phyloP scores from a whole-genome alignment of 139 green algal genomes.

The Eudorina sp. region DNA sequence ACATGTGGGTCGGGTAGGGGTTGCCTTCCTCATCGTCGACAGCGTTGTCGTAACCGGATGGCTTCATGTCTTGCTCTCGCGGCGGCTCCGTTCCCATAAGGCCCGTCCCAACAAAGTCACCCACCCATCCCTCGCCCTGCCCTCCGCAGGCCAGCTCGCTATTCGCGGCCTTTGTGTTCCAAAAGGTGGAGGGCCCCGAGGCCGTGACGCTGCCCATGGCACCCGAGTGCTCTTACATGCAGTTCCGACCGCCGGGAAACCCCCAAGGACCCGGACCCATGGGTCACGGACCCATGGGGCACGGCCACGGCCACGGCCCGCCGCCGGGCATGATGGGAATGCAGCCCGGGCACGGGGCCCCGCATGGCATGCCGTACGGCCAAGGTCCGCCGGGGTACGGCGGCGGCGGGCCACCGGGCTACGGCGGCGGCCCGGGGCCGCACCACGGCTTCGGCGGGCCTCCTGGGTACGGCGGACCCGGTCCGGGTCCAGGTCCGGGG shows the following conservation, averaged over 20 bases:
- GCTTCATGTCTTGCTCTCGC: too few species aligned
- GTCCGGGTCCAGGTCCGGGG: too few species aligned
- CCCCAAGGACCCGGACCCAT: background rate
- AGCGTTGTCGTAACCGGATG: too few species aligned
- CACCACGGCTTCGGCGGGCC: background rate
- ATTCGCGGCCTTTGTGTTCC: conserved; percentile 74
- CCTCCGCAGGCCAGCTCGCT: conserved; percentile 63
- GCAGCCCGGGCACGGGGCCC: background rate
- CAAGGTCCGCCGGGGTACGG: background rate
- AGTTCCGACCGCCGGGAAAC: background rate
- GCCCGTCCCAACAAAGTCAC: too few species aligned
- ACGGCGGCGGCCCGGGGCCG: background rate
- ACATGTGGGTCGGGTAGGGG: too few species aligned
- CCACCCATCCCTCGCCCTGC: background rate
- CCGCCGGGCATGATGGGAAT: background rate
- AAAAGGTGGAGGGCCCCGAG: conserved; percentile 55
- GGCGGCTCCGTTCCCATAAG: too few species aligned
- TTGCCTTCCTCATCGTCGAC: too few species aligned
- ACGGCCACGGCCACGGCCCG: background rate
- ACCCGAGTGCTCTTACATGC: conserved; percentile 20
- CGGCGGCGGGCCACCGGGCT: too few species aligned
- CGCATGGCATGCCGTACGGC: background rate
- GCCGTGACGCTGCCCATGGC: conserved; percentile 25
- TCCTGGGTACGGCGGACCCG: background rate
- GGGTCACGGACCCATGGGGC: background rate